Percentiles rank a stretch among this genome's conserved stretches.
Conservation (phyloP, 2,329 filamentous ascomycete species). For the Stachybotrys elegans region DNA sequence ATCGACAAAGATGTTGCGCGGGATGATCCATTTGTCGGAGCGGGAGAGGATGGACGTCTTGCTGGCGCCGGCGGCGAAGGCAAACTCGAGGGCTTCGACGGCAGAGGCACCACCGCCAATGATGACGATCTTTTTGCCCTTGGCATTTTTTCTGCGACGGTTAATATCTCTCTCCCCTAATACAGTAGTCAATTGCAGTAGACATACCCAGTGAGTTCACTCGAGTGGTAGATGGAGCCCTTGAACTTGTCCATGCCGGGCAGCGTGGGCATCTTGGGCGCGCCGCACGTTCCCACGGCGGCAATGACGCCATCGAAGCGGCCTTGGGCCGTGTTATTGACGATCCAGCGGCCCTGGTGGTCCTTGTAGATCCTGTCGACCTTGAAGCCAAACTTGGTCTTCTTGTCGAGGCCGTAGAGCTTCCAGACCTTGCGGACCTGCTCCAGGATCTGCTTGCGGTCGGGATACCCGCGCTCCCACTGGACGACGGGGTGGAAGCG, state of each 20-base stretch:
- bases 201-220: conserved; percentile 57
- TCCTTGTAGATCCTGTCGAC: conserved; percentile 68
- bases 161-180: too few species aligned
- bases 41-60: conserved; percentile 70
- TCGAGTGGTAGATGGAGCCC: conserved; percentile 71
- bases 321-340: conserved; percentile 67
- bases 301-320: conserved; percentile 75
- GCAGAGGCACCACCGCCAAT: conserved; percentile 78
- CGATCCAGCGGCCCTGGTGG: conserved; percentile 65
- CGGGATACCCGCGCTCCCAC: conserved; percentile 73
- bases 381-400: conserved; percentile 66
- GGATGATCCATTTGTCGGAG: conserved; percentile 84
- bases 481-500: conserved; percentile 76
- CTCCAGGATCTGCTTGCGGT: conserved; percentile 67
- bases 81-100: conserved; percentile 79
- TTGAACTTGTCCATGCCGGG: conserved; percentile 67
- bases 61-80: conserved; percentile 58
- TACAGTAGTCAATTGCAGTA: too few species aligned
- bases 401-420: conserved; percentile 63
- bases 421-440: conserved; percentile 72
- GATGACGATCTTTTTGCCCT: conserved; percentile 70
- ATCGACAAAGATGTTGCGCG: conserved; percentile 71
- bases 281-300: conserved; percentile 75
- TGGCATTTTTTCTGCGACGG: conserved; percentile 59
- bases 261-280: conserved; percentile 67